A percentile compares a stretch with the other conserved stretches of the same genome.
Evolutionary conservation across 805 yeast species (phyloP).

Genomic region (Ogataea pignaliae): DNA sequence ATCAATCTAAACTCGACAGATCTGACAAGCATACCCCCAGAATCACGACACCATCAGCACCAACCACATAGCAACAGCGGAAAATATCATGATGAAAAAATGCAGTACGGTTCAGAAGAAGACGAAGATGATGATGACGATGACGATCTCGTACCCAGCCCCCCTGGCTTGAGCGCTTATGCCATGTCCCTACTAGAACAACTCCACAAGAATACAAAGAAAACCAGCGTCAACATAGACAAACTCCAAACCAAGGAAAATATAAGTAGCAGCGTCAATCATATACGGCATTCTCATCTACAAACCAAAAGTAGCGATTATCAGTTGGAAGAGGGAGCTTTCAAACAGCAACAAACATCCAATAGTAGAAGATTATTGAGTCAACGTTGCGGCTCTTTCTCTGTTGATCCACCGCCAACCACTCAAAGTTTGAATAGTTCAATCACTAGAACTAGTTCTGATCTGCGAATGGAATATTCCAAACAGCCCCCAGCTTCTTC

Average conservation of each 20-base stretch:
- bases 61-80: not conserved
- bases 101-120: slow-evolving; percentile 1
- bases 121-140: slow-evolving; percentile 21
- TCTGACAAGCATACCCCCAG: slow-evolving; percentile 15
- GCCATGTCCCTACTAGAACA: slow-evolving; percentile 45
- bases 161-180: slow-evolving; percentile 52
- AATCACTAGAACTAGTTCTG: too few relatives aligned
- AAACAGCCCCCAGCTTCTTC: not conserved
- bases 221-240: not conserved
- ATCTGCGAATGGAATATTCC: too few relatives aligned
- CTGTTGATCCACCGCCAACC: too few relatives aligned
- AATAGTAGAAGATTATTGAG: too few relatives aligned
- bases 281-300: not conserved
- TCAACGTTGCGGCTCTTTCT: too few relatives aligned
- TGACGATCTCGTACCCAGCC: slow-evolving; percentile 43
- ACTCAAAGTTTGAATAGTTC: too few relatives aligned
- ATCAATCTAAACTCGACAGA: slow-evolving; percentile 14
- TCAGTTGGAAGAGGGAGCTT: slow-evolving; percentile 1
- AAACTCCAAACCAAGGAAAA: not conserved
- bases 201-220: slow-evolving; percentile 14
- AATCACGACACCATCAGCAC: slow-evolving; percentile 6
- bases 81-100: not conserved
- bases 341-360: too few relatives aligned
- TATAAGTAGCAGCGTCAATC: not conserved
- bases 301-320: slow-evolving; percentile 1